Percentiles rank a stretch among this genome's conserved stretches.
phyloP scores from a whole-genome alignment of 306 rosid species.

The Castanopsis chinensis region DNA sequence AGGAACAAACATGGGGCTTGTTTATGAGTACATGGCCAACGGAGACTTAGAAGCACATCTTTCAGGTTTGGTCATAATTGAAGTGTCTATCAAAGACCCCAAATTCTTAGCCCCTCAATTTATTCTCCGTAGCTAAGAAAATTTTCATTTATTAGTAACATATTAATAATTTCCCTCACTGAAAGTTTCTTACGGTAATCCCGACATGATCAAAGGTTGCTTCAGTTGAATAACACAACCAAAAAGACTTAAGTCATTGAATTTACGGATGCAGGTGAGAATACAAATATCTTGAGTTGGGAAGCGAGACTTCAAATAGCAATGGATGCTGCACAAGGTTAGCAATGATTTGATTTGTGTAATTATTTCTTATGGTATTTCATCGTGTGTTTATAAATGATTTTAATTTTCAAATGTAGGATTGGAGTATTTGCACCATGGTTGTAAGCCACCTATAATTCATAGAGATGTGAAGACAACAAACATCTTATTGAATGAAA shows the following conservation, averaged over 20 bases:
- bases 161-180: no score
- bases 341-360: not conserved
- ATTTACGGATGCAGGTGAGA: constrained; percentile 2
- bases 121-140: no score
- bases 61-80: constrained; percentile 21
- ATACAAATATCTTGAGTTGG: constrained; percentile 34
- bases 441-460: no score
- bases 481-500: no score
- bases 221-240: not conserved
- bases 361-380: not conserved
- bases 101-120: not conserved
- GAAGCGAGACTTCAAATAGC: constrained; percentile 46
- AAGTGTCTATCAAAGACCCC: not conserved
- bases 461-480: no score
- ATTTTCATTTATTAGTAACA: no score
- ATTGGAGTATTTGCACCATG: no score
- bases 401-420: no score
- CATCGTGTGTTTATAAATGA: not conserved
- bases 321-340: constrained; percentile 50
- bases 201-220: no score
- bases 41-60: constrained; percentile 36
- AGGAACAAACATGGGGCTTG: constrained; percentile 20
- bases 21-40: constrained; percentile 41
- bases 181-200: no score
- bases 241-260: not conserved